Evolutionary conservation across 192 early-diverging fungal species (phyloP).

Genomic region (Spizellomyces punctatus): DNA sequence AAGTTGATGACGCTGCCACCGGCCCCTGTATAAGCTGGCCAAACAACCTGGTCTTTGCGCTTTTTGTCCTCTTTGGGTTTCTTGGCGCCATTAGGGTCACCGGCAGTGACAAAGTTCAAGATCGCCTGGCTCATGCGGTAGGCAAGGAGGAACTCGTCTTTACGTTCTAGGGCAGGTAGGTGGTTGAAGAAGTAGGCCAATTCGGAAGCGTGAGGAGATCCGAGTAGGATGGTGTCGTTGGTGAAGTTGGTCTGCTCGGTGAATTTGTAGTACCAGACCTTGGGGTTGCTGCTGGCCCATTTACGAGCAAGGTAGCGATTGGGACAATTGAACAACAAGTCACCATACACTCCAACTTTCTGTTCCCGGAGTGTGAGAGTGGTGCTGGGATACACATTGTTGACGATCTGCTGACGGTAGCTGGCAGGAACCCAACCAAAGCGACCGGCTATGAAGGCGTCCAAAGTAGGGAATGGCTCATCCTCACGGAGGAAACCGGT

Average conservation of each 20-base stretch:
- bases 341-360: neutral
- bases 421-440: neutral
- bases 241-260: neutral
- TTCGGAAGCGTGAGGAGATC: constrained; percentile 15
- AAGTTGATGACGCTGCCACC: constrained; percentile 1
- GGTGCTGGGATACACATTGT: neutral
- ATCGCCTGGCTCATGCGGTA: constrained; percentile 1
- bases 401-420: constrained; percentile 1
- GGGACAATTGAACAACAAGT: constrained; percentile 9
- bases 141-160: constrained; percentile 3
- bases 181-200: constrained; percentile 5
- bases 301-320: constrained; percentile 10
- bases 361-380: constrained; percentile 3
- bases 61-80: no score
- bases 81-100: constrained; percentile 1
- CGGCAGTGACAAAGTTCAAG: constrained; percentile 5
- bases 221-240: constrained; percentile 4
- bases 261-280: constrained; percentile 1
- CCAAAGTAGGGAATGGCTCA: neutral
- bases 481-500: constrained; percentile 10
- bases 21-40: neutral
- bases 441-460: neutral
- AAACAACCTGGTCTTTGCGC: neutral
- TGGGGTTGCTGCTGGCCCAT: neutral
- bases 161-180: neutral